phyloP scores from a whole-genome alignment of 371 early-diverging fungal species.

The Rhizopus arrhizus region DNA sequence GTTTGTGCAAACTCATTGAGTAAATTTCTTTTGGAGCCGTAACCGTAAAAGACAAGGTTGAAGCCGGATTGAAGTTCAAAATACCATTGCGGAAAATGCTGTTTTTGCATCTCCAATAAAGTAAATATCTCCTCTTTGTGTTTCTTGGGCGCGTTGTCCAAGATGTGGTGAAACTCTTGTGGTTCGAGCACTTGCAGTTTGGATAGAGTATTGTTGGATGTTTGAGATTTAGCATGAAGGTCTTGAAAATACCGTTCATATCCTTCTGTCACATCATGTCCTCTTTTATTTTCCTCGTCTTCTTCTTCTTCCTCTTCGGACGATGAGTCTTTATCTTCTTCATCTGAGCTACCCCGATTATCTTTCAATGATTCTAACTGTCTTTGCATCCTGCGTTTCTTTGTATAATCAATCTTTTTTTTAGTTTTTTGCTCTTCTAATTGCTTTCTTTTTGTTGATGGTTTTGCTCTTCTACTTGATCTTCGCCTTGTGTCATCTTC shows the following conservation, averaged over 20 bases:
- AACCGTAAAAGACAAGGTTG: conserved; percentile 87
- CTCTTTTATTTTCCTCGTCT: conserved; percentile 29
- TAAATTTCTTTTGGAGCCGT: conserved; percentile 84
- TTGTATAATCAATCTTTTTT: conserved; percentile 24
- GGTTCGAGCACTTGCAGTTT: conserved; percentile 71
- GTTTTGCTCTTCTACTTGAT: conserved; percentile 10
- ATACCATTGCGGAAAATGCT: conserved; percentile 80
- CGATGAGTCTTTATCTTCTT: conserved; percentile 27
- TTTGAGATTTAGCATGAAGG: conserved; percentile 57
- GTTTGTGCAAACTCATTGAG: conserved; percentile 70
- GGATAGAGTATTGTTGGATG: conserved; percentile 87
- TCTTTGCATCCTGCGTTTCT: conserved; percentile 32
- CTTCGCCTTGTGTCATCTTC: conserved; percentile 6
- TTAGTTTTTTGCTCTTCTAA: conserved; percentile 4
- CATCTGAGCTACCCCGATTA: conserved; percentile 7
- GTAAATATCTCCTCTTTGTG: conserved; percentile 61
- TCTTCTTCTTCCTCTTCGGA: conserved; percentile 37
- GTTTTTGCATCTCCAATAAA: conserved; percentile 59
- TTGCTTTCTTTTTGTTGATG: conserved; percentile 4
- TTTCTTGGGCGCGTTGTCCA: conserved; percentile 55
- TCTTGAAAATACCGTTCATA: conserved; percentile 79
- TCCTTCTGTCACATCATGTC: conserved; percentile 47
- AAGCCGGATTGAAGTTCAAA: conserved; percentile 78
- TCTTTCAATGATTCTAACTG: conserved; percentile 37
- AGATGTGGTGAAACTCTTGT: conserved; percentile 59